Conservation (phyloP, 163 green algal genomes). For the Scenedesmus sp. region DNA sequence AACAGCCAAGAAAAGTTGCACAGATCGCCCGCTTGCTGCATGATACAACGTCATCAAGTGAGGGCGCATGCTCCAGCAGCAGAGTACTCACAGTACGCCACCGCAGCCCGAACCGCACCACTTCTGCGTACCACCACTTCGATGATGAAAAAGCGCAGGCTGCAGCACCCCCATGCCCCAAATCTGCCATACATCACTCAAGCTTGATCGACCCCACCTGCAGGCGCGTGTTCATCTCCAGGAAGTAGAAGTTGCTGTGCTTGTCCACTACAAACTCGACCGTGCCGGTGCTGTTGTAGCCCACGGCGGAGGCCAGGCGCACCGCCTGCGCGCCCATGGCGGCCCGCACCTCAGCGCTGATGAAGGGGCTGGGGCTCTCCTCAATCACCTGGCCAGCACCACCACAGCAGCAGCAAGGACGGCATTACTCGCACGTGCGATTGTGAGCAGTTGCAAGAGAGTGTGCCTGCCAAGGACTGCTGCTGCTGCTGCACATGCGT, state of each 20-base stretch:
- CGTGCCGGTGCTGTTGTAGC: conserved; percentile 63
- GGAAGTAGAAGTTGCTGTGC: conserved; percentile 84
- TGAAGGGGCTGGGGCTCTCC: conserved; percentile 73
- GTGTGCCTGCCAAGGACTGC: not conserved
- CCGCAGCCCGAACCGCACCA: too few relatives aligned
- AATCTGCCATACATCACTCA: not conserved
- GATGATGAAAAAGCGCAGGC: too few relatives aligned
- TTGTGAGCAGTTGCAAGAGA: not conserved
- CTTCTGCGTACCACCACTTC: too few relatives aligned
- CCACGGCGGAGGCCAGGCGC: conserved; percentile 60
- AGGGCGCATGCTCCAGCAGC: too few relatives aligned
- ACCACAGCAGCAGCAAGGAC: not conserved
- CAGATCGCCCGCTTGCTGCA: too few relatives aligned
- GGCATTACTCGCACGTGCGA: not conserved
- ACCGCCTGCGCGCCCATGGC: conserved; percentile 72
- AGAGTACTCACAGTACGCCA: too few relatives aligned
- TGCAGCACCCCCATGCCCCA: not conserved
- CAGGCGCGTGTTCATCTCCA: conserved; percentile 92
- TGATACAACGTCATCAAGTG: too few relatives aligned
- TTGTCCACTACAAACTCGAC: conserved; percentile 38
- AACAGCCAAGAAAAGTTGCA: too few relatives aligned
- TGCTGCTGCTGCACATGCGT: not conserved
- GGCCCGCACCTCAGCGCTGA: conserved; percentile 50
- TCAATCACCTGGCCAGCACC: conserved; percentile 64
- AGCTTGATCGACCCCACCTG: conserved; percentile 61